These are phyloP conservation scores for Trichoderma sp. DNA, from an alignment of 2,329 filamentous ascomycete species.

Conservation along the genomic window DNA sequence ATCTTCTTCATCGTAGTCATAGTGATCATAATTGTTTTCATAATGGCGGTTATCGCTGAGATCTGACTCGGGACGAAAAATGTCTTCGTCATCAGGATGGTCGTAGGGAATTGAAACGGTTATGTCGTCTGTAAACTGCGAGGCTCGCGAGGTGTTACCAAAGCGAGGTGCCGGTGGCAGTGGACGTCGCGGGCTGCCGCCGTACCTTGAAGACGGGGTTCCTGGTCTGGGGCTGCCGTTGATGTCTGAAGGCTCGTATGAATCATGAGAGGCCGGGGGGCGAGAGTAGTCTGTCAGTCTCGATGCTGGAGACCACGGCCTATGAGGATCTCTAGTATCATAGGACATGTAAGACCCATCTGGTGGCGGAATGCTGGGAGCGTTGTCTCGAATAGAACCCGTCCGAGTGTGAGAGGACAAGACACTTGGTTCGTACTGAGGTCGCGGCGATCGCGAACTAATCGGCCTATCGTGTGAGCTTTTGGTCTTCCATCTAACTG, in stretches of 20 bases:
- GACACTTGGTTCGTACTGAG: constrained; percentile 59
- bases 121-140: constrained; percentile 66
- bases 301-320: constrained; percentile 62
- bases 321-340: constrained; percentile 51
- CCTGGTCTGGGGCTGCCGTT: constrained; percentile 90
- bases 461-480: constrained; percentile 48
- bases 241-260: constrained; percentile 85
- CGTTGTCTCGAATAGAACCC: constrained; percentile 59
- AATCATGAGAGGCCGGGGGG: constrained; percentile 69
- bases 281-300: constrained; percentile 65
- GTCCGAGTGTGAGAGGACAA: constrained; percentile 49
- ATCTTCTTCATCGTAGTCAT: constrained; percentile 59
- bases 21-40: background rate
- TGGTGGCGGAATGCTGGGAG: constrained; percentile 63
- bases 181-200: constrained; percentile 82
- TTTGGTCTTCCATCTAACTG: constrained; percentile 35
- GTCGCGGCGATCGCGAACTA: constrained; percentile 48
- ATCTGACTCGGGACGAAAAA: constrained; percentile 68
- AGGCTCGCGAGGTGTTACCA: constrained; percentile 56
- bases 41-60: constrained; percentile 55
- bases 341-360: constrained; percentile 67
- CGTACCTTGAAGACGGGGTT: constrained; percentile 86
- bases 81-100: constrained; percentile 68
- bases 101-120: constrained; percentile 70
- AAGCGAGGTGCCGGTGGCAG: constrained; percentile 89